Evolutionary conservation across 768 basidiomycete species (phyloP), one percentile per base, ranked within the genome.

Genomic region (Mycena leptocephala): DNA sequence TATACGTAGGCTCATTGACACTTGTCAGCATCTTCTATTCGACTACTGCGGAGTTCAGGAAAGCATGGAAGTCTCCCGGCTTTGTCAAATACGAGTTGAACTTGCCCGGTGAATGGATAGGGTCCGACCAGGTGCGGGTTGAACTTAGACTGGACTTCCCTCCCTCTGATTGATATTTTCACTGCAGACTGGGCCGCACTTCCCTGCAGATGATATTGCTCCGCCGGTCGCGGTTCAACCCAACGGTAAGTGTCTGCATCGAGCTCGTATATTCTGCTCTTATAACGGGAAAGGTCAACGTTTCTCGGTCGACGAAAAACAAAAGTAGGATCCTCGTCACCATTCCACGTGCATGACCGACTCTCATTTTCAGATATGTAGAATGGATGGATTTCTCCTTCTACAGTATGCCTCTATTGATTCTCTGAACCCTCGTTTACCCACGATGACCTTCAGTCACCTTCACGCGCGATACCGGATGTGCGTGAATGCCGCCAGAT

Each of bases 391-490:
- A 80, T 72, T 80, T 77, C 70, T 71, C 74, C 2, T 80, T 80
- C 63, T 80, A 79, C 64, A 48, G 77, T 75, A 35, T 20, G 77
- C 51, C 14, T 3, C 26, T 5, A 18, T 6, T 0, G 6, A 28
- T 68, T 55, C n/a, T 24, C 10, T 16, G 1, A 14, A 7, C 1
- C 33, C 16, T 30, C 13, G 22, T 13, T 26, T 55, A 16, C 58
- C 26, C 3, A 87, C 73, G 87, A 85, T 74, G 82, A 16, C 10
- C n/a, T n/a, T n/a, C 30, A 78, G 77, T 91, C 53, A 87, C 89
- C 30, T 91, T 91, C 80, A 88, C 90, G 55, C 80, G 90, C 35
- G 91, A 91, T 74, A 90, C 90, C 87, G 91, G 89, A 39, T 35
- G 77, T 78, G 24, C 30, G 77, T 68, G n/a, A 10, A 28, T 16